Base-by-base conservation (phyloP, 441 rosid genomes). In the Theobroma grandiflorum region DNA sequence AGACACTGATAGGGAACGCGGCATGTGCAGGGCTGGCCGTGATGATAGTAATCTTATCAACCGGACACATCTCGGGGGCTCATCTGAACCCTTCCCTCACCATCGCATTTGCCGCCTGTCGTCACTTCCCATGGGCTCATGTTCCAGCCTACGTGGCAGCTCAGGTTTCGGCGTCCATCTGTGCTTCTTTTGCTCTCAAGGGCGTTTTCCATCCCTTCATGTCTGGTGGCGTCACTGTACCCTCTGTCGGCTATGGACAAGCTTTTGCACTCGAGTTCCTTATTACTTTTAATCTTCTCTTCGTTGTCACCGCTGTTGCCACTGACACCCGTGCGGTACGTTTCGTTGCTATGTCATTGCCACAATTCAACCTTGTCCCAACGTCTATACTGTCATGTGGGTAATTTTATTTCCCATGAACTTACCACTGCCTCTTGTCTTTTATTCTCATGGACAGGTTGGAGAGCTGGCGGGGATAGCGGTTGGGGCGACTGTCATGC, bases 401-500 rank as follows among this genome's bases (percentile, higher is more conserved):
- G 31, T 26, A 26, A 26, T 26, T 26, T 26, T 26, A 26, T 26
- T 26, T 26, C 31, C 33, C 61, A 31, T 20, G 4, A 20, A 18
- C 53, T 37, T 2, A n/a, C 18, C 37, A 20, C 43, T 40, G 0
- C 31, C 43, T 38, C n/a, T 20, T 3, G 37, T 72, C 26, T 35
- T 11, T 40, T n/a, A 8, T n/a, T n/a, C 7, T 38, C 9, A 22
- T 69, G 82, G 14, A 14, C 85, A 92, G 99, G 99, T 96, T 18
- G 99, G 99, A 79, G 99, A 97, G 86, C 76, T 97, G 80, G 99
- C 99, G 0, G 99, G 99, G n/a, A 93, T 96, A 69, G 99, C 98
- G 8, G 98, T 96, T 80, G 99, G 99, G 82, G 99, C 99, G 35
- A 89, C 99, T 0, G 99, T 96, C 62, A 84, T 94, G 97, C 98